Conservation (phyloP, 2,329 filamentous ascomycete genomes). For the Aspergillus persii region DNA sequence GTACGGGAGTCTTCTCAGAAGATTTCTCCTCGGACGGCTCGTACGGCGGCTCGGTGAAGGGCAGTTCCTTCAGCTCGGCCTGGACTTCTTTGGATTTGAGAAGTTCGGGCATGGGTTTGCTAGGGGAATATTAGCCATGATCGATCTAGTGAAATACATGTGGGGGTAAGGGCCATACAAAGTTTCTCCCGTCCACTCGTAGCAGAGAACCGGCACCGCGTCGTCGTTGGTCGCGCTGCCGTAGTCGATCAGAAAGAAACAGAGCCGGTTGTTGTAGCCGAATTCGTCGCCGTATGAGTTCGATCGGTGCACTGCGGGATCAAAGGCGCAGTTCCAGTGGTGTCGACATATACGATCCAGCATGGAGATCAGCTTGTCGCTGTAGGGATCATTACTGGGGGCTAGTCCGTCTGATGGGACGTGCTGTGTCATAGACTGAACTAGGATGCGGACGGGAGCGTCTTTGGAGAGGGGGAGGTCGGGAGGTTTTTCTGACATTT, state of each 20-base stretch:
- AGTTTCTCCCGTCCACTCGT: background rate
- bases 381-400: background rate
- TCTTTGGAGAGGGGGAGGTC: background rate
- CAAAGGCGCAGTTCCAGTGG: background rate
- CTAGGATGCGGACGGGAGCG: background rate
- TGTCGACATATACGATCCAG: background rate
- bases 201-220: background rate
- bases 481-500: background rate
- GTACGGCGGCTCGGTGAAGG: background rate
- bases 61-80: background rate
- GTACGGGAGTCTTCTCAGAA: background rate
- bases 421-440: background rate
- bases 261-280: background rate
- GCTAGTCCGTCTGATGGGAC: background rate
- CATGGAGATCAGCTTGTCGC: background rate
- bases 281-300: background rate
- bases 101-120: background rate
- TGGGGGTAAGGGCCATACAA: background rate
- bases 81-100: slow-evolving; percentile 2
- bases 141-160: too few relatives aligned
- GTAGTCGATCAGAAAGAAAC: background rate
- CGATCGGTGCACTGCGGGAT: background rate
- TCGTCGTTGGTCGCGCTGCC: background rate
- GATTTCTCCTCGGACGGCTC: background rate
- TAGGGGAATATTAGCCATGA: background rate